Evolutionary conservation across 2,329 filamentous ascomycete genomes (phyloP).

Genomic region (Ilyonectria sp.): DNA sequence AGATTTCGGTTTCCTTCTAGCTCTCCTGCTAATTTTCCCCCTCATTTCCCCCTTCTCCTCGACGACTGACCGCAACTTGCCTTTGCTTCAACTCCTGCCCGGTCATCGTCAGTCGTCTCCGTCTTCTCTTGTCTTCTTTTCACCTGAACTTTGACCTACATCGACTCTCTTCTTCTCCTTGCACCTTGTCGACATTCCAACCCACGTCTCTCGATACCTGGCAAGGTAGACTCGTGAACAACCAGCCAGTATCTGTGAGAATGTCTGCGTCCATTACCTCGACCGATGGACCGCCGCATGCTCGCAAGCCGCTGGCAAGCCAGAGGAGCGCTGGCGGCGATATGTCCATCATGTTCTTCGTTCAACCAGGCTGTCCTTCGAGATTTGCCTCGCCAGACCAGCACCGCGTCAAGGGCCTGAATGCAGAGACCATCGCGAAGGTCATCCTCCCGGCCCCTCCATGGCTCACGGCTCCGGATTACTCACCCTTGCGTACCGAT

Average conservation of each 20-base stretch:
- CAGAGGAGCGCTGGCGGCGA: slow-evolving; percentile 8
- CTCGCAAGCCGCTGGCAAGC: background rate
- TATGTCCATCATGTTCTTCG: background rate
- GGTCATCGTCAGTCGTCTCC: background rate
- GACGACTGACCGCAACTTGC: background rate
- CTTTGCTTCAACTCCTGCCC: background rate
- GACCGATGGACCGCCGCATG: background rate
- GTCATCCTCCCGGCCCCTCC: too few relatives aligned
- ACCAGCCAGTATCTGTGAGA: background rate
- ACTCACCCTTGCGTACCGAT: too few relatives aligned
- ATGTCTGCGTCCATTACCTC: background rate
- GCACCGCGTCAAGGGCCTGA: too few relatives aligned
- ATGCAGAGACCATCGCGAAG: too few relatives aligned
- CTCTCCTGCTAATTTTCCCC: background rate
- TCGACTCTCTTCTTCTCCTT: background rate
- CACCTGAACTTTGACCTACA: background rate
- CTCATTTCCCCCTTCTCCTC: background rate
- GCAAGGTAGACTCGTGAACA: background rate
- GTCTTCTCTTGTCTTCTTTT: background rate
- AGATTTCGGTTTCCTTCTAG: background rate
- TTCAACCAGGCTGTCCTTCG: background rate
- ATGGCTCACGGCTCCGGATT: too few relatives aligned
- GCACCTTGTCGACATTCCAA: background rate
- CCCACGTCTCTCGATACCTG: background rate
- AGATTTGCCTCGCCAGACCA: background rate